Percentiles rank a stretch among this genome's conserved stretches.
These are phyloP conservation scores for Coemansia furcata DNA, from an alignment of 192 early-diverging fungal genomes.

Conservation along the genomic window DNA sequence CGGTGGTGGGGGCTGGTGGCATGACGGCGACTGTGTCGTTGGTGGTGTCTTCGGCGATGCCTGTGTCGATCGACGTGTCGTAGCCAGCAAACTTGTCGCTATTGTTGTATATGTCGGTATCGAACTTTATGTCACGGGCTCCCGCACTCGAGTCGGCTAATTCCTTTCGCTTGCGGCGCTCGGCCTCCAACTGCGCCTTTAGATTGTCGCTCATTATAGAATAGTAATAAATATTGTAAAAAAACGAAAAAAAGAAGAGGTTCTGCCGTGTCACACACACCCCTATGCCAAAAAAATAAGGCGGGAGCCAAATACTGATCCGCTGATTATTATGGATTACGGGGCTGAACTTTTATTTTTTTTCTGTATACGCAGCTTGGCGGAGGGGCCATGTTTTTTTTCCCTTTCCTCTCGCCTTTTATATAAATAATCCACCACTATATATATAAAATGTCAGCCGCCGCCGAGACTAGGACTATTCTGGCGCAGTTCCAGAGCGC, in stretches of 20 bases:
- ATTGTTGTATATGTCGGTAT: slow-evolving; percentile 70
- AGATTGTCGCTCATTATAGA: slow-evolving; percentile 15
- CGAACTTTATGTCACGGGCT: slow-evolving; percentile 50
- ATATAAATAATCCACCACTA: background rate
- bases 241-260: background rate
- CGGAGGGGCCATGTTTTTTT: background rate
- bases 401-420: background rate
- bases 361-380: background rate
- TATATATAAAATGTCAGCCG: background rate
- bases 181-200: slow-evolving; percentile 40
- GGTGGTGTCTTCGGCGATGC: background rate
- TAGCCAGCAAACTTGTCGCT: slow-evolving; percentile 70
- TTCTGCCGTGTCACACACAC: background rate
- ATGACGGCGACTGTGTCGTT: background rate
- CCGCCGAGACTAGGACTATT: slow-evolving; percentile 12
- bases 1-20: background rate
- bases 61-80: slow-evolving; percentile 56
- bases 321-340: background rate
- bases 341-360: background rate
- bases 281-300: background rate
- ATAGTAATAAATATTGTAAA: background rate
- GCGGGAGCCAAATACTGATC: background rate
- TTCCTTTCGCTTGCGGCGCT: slow-evolving; percentile 34
- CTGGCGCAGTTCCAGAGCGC: slow-evolving; percentile 71
- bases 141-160: slow-evolving; percentile 1